Conservation (phyloP, 2,329 filamentous ascomycete species). For the Orbilia brochopaga region DNA sequence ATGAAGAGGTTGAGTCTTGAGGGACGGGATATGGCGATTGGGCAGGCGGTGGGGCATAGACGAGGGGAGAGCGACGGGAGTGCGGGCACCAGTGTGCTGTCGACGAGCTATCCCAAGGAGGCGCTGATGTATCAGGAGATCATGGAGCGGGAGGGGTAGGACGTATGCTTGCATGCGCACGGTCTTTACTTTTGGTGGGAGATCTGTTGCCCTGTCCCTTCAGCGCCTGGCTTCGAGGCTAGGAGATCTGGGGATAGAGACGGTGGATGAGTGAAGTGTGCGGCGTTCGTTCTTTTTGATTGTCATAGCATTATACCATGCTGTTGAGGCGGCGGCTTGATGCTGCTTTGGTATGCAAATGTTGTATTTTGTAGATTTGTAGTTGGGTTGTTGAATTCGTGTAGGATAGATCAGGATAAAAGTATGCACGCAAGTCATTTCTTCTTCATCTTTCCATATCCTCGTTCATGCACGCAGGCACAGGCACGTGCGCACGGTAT, state of each 20-base stretch:
- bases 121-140: constrained; percentile 47
- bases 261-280: constrained; percentile 1
- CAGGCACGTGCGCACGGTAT: too few species aligned
- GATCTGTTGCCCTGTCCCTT: too few species aligned
- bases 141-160: constrained; percentile 32
- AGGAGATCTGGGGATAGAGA: background rate
- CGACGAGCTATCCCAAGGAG: constrained; percentile 39
- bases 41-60: too few species aligned
- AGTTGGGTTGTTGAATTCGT: too few species aligned
- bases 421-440: too few species aligned
- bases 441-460: too few species aligned
- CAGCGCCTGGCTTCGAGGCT: too few species aligned
- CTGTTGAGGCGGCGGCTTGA: background rate
- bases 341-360: too few species aligned
- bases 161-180: background rate
- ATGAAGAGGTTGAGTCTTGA: constrained; percentile 37
- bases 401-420: too few species aligned
- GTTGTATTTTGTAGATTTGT: too few species aligned
- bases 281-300: constrained; percentile 3
- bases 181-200: too few species aligned
- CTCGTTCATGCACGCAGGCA: too few species aligned
- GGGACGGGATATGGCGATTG: background rate
- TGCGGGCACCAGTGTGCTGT: constrained; percentile 15
- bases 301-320: background rate
- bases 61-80: constrained; percentile 4